These are phyloP conservation scores for Rubia peregrina DNA, from an alignment of 305 asterid genomes.

Conservation along the genomic window DNA sequence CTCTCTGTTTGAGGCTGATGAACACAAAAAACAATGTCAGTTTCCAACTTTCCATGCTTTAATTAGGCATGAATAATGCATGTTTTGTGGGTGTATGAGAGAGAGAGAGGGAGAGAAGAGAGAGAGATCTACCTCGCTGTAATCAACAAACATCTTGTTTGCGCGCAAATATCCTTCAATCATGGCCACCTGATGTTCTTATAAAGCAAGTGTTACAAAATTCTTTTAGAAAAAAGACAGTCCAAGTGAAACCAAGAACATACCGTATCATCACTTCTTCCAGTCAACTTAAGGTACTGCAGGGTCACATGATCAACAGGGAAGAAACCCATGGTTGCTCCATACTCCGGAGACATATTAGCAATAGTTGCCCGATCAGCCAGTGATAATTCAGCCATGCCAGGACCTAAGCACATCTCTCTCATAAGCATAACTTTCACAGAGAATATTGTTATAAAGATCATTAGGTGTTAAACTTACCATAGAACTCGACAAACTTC, in stretches of 20 bases:
- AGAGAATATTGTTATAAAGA: neutral
- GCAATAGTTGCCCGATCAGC: slow-evolving; percentile 93
- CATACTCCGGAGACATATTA: slow-evolving; percentile 90
- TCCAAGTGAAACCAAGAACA: slow-evolving; percentile 5
- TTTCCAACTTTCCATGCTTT: neutral
- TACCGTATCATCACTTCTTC: slow-evolving; percentile 69
- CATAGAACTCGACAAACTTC: slow-evolving; percentile 53
- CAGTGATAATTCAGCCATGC: slow-evolving; percentile 62
- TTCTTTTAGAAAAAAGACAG: neutral
- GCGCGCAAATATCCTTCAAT: slow-evolving; percentile 77
- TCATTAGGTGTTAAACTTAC: slow-evolving; percentile 5
- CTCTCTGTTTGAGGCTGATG: slow-evolving; percentile 66
- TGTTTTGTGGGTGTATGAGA: neutral
- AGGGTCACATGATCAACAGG: slow-evolving; percentile 82
- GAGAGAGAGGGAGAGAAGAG: neutral
- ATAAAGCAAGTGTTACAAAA: slow-evolving; percentile 11
- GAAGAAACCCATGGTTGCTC: slow-evolving; percentile 95
- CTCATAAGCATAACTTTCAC: neutral
- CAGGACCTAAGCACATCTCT: slow-evolving; percentile 34
- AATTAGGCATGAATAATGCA: neutral
- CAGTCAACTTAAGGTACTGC: slow-evolving; percentile 69
- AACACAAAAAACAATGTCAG: neutral
- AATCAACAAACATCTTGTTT: slow-evolving; percentile 75
- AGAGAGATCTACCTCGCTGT: slow-evolving; percentile 40
- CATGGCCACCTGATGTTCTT: slow-evolving; percentile 55